Conservation (phyloP, 2,329 filamentous ascomycete genomes). For the Sporothrix globosa region DNA sequence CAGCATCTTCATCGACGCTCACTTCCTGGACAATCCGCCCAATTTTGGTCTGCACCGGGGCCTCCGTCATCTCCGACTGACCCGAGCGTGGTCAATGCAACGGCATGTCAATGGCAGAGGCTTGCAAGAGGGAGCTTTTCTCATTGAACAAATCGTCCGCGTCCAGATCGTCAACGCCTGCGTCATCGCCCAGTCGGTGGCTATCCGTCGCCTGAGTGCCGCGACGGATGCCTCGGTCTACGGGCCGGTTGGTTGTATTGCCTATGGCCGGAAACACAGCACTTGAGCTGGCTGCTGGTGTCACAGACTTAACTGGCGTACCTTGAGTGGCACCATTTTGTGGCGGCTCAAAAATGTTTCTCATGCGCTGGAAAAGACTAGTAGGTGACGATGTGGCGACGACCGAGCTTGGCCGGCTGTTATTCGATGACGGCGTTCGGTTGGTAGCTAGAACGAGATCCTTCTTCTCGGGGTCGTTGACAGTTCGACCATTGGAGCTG, state of each 20-base stretch:
- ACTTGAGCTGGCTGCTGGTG: not conserved
- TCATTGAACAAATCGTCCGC: slow-evolving; percentile 39
- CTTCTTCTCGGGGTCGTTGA: slow-evolving; percentile 26
- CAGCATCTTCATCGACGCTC: slow-evolving; percentile 5
- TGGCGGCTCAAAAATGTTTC: slow-evolving; percentile 47
- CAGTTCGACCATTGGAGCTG: slow-evolving; percentile 35
- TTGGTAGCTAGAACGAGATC: not conserved
- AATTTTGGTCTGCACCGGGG: slow-evolving; percentile 26
- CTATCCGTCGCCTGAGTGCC: not conserved
- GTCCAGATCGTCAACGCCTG: slow-evolving; percentile 26
- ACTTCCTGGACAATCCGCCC: not conserved
- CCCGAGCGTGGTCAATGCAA: slow-evolving; percentile 48
- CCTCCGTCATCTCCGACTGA: not conserved
- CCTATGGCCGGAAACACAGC: slow-evolving; percentile 39
- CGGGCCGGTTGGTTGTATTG: slow-evolving; percentile 31
- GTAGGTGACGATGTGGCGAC: slow-evolving; percentile 36
- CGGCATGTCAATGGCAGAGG: slow-evolving; percentile 28
- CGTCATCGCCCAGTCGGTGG: slow-evolving; percentile 21
- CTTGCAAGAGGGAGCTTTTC: slow-evolving; percentile 42
- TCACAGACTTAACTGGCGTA: not conserved
- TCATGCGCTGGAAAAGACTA: slow-evolving; percentile 48
- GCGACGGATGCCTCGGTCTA: slow-evolving; percentile 30
- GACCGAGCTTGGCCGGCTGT: slow-evolving; percentile 32
- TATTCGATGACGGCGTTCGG: not conserved
- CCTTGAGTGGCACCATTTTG: not conserved